phyloP scores from a whole-genome alignment of 2,329 filamentous ascomycete species.

The Venturia asperata region DNA sequence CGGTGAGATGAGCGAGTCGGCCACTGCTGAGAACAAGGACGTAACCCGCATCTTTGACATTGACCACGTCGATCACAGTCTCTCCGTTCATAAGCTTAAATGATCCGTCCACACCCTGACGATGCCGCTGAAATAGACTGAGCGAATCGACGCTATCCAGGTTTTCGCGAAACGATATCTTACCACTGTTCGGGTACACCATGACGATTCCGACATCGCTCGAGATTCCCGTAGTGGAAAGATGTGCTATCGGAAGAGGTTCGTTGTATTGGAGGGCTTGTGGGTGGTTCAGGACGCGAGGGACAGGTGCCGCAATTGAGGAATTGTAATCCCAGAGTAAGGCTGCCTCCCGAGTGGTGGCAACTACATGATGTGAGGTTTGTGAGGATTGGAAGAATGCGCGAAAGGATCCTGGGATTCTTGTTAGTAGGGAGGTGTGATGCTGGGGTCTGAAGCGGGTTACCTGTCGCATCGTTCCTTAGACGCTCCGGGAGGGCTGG shows the following conservation, averaged over 20 bases:
- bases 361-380: constrained; percentile 64
- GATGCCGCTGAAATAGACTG: constrained; percentile 73
- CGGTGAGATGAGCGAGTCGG: constrained; percentile 74
- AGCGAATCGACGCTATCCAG: constrained; percentile 82
- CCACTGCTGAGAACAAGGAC: constrained; percentile 79
- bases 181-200: constrained; percentile 75
- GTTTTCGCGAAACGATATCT: constrained; percentile 91
- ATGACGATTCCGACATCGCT: constrained; percentile 77
- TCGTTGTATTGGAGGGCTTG: constrained; percentile 62
- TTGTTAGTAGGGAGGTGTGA: constrained; percentile 16
- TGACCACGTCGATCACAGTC: constrained; percentile 66
- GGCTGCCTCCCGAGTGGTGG: constrained; percentile 72
- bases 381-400: constrained; percentile 42
- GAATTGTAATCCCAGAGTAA: constrained; percentile 82
- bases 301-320: constrained; percentile 59
- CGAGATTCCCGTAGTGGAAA: constrained; percentile 72
- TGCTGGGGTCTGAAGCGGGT: constrained; percentile 24
- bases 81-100: constrained; percentile 74
- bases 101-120: constrained; percentile 67
- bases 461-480: constrained; percentile 59
- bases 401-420: constrained; percentile 29
- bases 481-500: constrained; percentile 75
- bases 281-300: constrained; percentile 73
- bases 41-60: constrained; percentile 81
- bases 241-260: constrained; percentile 70